Evolutionary conservation across 2,329 filamentous ascomycete species (phyloP), one percentile per base, ranked within the genome.

Genomic region (Fusarium sambucinum): DNA sequence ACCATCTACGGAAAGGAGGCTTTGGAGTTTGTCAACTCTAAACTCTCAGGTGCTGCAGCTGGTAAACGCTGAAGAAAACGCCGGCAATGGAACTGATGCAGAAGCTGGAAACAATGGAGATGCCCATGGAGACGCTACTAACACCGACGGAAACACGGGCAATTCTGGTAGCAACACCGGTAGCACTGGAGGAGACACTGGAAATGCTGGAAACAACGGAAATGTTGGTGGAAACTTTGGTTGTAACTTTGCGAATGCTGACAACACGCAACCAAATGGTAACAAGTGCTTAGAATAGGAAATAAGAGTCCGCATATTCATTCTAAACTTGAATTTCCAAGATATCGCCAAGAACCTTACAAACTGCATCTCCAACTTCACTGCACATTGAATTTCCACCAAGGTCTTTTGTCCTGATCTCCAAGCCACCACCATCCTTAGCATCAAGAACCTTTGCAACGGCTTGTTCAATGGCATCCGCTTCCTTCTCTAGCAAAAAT

Each of bases 321-420:
- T 45, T 45, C 4, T 29, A 9, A 2, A 14, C 29, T 8, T 10
- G 29, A 4, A 5, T 30, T 45, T 11, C 1, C 42, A 45, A 6
- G 1, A 45, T 21, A 1, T 14, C 25, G 0, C 27, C 6, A 13
- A 61, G n/a, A 2, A 60, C 46, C 7, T 54, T 23, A 3, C 74
- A 74, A 16, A 78, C 68, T 1, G 89, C 89, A 79, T 92, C 89
- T 40, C 90, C 92, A 9, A 93, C 87, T 74, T 92, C 87, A 4
- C 78, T 83, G 10, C 89, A 93, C 57, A 81, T 87, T 21, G 85
- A 83, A 25, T 81, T 84, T 16, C 90, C 91, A 17, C 88, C 89
- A 69, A 91, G 89, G 64, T 92, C 90, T 38, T 82, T 84, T 1
- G 88, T 93, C 47, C 85, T 83, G 29, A 91, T 80, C 50, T 86